phyloP scores from a whole-genome alignment of 2,329 filamentous ascomycete species.

The Diaporthe amygdali region DNA sequence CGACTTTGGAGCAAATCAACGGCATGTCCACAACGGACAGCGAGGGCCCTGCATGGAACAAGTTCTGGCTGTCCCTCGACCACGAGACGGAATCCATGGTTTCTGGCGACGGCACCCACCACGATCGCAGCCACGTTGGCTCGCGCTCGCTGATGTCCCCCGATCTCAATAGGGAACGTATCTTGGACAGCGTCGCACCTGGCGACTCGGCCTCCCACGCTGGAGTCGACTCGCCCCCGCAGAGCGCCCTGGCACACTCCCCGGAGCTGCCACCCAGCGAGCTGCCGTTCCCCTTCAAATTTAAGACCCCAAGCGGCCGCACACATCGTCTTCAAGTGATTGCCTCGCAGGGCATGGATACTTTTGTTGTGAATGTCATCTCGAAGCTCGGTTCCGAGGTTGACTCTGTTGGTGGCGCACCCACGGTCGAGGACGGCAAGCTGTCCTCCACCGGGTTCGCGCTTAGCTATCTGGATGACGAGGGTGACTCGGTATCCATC shows the following conservation, averaged over 20 bases:
- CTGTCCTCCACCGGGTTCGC: conserved; percentile 82
- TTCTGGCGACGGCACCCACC: conserved; percentile 85
- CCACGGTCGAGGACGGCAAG: conserved; percentile 78
- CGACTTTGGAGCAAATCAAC: conserved; percentile 96
- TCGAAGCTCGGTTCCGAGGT: conserved; percentile 86
- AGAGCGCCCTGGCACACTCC: conserved; percentile 60
- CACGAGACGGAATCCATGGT: conserved; percentile 96
- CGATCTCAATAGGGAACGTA: conserved; percentile 73
- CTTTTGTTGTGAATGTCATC: conserved; percentile 78
- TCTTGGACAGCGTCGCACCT: conserved; percentile 83
- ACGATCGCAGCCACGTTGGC: conserved; percentile 66
- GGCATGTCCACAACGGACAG: conserved; percentile 87
- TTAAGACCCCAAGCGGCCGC: conserved; percentile 94
- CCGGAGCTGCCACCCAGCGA: conserved; percentile 68
- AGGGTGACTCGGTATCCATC: conserved; percentile 95
- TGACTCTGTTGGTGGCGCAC: conserved; percentile 81
- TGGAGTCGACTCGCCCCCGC: conserved; percentile 78
- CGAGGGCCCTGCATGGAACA: conserved; percentile 98
- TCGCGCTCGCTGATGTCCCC: conserved; percentile 83
- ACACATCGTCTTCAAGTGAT: conserved; percentile 90
- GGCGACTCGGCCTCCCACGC: conserved; percentile 95
- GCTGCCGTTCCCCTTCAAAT: conserved; percentile 94
- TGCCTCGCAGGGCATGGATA: conserved; percentile 78
- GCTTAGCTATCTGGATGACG: conserved; percentile 94
- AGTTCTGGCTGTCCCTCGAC: conserved; percentile 97